Evolutionary conservation across 805 yeast species (phyloP), one percentile per base, ranked within the genome.

Genomic region (Pichia nanzhaoensis): DNA sequence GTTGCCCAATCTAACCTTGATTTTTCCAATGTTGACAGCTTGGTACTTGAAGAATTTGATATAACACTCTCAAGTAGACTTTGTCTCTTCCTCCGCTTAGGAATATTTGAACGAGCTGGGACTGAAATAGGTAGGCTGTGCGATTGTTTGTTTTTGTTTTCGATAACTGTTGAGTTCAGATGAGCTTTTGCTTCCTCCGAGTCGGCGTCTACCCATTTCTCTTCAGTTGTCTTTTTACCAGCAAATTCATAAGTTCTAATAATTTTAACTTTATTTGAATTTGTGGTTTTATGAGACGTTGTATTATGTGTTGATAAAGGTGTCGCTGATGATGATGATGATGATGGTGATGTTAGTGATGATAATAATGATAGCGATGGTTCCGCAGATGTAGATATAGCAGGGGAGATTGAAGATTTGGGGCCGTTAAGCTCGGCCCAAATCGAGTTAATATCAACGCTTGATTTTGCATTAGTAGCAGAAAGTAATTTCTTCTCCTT

Each of bases 1-100:
- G 85, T 78, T 1, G 95, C 95, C 95, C 98, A 93, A 64, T 93
- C 99, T 41, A 93, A 70, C 51, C 95, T 71, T 1, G 95, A 85
- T 64, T 93, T 93, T 60, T 93, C 98, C 51, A 93, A 68, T 0
- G 99, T 93, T 20, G 95, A 85, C 50, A 93, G 70, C 60, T 88
- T 91, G 28, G 86, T 79, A 53, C 84, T 80, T 51, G 82, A 77
- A 3, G 84, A 71, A 10, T 81, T 74, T 37, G 77, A 68, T 38
- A 88, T 74, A 32, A 89, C 89, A 46, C 82, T 86, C 59, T 85
- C 90, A 7, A 89, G 66, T 27, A 87, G 65, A 21, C 91, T 80
- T 3, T 85, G 82, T 51, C 95, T 71, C 58, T 85, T 88, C 40
- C 82, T 66, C 48, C 81, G 81, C 35, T 55, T 37, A 21, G 52